These are phyloP conservation scores for Monilinia aucupariae DNA, from an alignment of 2,329 filamentous ascomycete species.

Conservation along the genomic window DNA sequence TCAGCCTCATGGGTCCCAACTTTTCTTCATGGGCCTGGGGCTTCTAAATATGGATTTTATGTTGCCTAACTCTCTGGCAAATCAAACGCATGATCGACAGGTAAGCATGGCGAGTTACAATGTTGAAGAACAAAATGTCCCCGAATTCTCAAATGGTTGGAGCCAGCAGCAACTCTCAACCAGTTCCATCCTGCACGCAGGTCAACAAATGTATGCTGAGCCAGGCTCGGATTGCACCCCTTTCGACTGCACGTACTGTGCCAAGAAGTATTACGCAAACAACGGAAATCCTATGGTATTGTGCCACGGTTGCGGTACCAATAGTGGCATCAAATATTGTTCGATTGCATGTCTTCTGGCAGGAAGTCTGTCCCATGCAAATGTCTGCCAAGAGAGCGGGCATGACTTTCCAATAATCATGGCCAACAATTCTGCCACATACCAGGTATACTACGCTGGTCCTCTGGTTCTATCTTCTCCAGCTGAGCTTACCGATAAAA, in stretches of 20 bases:
- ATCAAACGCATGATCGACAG: not conserved
- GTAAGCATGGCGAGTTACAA: not conserved
- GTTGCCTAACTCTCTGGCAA: no score
- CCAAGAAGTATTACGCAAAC: constrained; percentile 1
- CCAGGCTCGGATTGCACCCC: not conserved
- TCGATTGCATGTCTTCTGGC: constrained; percentile 29
- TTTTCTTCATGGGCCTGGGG: not conserved
- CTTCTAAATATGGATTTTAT: not conserved
- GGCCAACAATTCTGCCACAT: constrained; percentile 2
- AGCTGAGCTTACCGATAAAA: not conserved
- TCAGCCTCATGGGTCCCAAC: not conserved
- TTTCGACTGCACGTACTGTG: constrained; percentile 19
- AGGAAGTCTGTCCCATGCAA: constrained; percentile 24
- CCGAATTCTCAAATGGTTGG: constrained; percentile 13
- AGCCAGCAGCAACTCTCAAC: not conserved
- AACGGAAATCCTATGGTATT: constrained; percentile 19
- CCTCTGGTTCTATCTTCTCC: not conserved
- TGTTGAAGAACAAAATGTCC: not conserved
- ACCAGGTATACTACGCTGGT: constrained; percentile 4
- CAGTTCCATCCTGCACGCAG: not conserved
- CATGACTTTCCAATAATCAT: not conserved
- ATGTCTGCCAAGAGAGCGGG: constrained; percentile 19
- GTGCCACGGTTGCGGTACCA: constrained; percentile 27
- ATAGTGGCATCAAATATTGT: constrained; percentile 25
- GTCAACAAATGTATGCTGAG: not conserved